Conservation (phyloP, 495 filamentous ascomycete species). For the Penicillium macrosclerotiorum region DNA sequence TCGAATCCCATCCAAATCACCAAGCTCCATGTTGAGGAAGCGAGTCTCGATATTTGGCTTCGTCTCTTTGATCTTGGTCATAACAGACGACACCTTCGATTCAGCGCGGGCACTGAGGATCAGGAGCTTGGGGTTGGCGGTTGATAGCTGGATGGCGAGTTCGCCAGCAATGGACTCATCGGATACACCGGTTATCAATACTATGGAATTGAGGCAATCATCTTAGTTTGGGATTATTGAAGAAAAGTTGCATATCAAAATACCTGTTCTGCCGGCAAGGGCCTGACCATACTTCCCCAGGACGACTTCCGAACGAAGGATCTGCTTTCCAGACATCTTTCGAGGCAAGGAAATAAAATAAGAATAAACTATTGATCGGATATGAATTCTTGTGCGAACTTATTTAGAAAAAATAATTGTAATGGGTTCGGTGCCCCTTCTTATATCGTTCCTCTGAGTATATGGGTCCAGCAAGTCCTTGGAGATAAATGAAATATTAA, state of each 20-base stretch:
- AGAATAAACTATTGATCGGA: too few species aligned
- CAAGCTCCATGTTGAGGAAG: conserved; percentile 19
- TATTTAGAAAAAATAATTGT: too few species aligned
- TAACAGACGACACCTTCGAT: conserved; percentile 11
- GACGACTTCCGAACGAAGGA: conserved; percentile 20
- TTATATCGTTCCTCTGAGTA: background rate
- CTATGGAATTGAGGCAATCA: too few species aligned
- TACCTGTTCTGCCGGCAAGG: conserved; percentile 21
- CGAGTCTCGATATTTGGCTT: conserved; percentile 15
- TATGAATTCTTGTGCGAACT: too few species aligned
- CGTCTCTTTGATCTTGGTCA: conserved; percentile 8
- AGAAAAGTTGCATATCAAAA: background rate
- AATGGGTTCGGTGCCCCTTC: background rate
- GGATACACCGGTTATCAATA: conserved; percentile 22
- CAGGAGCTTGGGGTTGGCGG: conserved; percentile 14
- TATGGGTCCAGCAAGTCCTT: background rate
- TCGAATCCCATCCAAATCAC: conserved; percentile 11
- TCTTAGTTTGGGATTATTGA: too few species aligned
- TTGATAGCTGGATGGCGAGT: conserved; percentile 15
- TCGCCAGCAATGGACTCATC: conserved; percentile 21
- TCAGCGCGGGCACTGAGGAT: conserved; percentile 18
- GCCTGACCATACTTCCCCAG: conserved; percentile 20
- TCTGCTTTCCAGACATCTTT: conserved; percentile 15
- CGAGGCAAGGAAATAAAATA: background rate
- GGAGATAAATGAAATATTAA: background rate